Conservation (phyloP, 345 rosid species). For the Reutealis trisperma region DNA sequence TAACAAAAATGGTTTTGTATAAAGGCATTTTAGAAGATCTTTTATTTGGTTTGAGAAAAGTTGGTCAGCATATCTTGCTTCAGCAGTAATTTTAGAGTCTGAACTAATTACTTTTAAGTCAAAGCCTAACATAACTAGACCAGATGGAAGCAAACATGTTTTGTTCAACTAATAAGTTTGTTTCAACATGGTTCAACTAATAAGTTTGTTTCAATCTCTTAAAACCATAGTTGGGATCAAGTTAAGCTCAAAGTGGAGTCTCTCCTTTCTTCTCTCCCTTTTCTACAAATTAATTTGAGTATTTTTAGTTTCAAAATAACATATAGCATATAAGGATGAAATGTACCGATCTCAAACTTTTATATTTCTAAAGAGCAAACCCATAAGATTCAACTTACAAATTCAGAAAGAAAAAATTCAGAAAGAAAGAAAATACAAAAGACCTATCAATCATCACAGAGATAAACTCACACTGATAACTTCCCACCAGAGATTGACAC, state of each 20-base stretch:
- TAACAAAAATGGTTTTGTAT: too few species aligned
- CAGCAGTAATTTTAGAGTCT: too few species aligned
- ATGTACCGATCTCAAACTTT: neutral
- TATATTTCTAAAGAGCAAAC: neutral
- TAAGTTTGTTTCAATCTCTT: neutral
- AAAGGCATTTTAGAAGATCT: too few species aligned
- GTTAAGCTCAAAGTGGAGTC: neutral
- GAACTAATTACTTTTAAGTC: neutral
- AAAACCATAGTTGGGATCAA: neutral
- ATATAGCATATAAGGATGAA: neutral
- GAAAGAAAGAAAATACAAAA: neutral
- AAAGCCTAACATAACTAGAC: neutral
- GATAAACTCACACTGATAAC: conserved; percentile 67
- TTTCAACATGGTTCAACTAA: too few species aligned
- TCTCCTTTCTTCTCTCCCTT: too few species aligned
- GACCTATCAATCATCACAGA: neutral
- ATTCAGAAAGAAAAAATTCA: neutral
- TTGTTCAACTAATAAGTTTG: neutral
- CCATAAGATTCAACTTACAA: neutral
- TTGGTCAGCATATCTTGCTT: too few species aligned
- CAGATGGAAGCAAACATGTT: neutral
- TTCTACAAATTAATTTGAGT: neutral
- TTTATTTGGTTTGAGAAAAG: too few species aligned
- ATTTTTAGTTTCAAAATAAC: neutral
- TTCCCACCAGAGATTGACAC: conserved; percentile 66